Evolutionary conservation across 78 protist genomes (phyloP), one percentile per base, ranked within the genome.

Genomic region (Mantamonas sphyraenae): DNA sequence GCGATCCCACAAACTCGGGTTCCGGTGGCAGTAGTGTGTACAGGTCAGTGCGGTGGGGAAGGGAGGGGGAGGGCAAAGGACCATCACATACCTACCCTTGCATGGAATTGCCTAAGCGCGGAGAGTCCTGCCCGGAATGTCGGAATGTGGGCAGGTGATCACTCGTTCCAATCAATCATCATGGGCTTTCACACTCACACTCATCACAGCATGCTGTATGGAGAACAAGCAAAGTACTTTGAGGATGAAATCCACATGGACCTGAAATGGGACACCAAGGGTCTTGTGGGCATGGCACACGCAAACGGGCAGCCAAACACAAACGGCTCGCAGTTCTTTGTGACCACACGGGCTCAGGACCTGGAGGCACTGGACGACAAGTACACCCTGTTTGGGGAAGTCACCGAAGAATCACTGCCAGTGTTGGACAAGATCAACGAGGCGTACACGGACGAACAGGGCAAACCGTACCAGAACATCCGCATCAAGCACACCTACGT

Each of bases 1-100:
- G 98, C 24, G 96, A 94, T 57, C 97, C 98, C 39, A 80, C 93
- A 2, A 76, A 76, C 47, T 91, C 94, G 2, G 97, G 97, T 20
- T 72, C 53, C 53, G 95, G 89, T 22, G 98, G 98, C 2, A 60
- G 70, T 51, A 70, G 83, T n/a, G 47, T 92, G 8, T 89, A 66
- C 35, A 93, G 97, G 30, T 47, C 35, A 5, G 9, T n/a, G n/a
- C n/a, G n/a, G n/a, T n/a, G n/a, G n/a, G n/a, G n/a, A n/a, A n/a
- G n/a, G n/a, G n/a, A n/a, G n/a, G n/a, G n/a, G n/a, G n/a, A n/a
- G n/a, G n/a, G n/a, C n/a, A n/a, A n/a, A n/a, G n/a, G n/a, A n/a
- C n/a, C n/a, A n/a, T n/a, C n/a, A n/a, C n/a, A n/a, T n/a, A n/a
- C n/a, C n/a, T n/a, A n/a, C n/a, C n/a, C n/a, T n/a, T n/a, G n/a